Percentiles rank a stretch among this genome's conserved stretches.
Conservation (phyloP, 495 filamentous ascomycete genomes). For the Immersiella caudata region DNA sequence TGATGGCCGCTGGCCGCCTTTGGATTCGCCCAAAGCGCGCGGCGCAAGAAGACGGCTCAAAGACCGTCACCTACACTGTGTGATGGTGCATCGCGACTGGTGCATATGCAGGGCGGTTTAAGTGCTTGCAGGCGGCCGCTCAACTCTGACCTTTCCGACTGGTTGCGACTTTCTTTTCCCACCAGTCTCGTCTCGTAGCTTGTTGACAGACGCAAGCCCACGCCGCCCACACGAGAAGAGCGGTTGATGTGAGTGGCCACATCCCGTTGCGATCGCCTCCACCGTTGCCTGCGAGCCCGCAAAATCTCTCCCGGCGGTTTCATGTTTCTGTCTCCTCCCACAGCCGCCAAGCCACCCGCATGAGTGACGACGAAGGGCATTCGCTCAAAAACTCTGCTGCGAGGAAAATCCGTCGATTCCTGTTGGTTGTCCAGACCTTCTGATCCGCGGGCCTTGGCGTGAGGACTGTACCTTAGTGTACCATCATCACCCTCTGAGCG, state of each 20-base stretch:
- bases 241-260: constrained; percentile 28
- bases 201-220: constrained; percentile 15
- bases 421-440: constrained; percentile 21
- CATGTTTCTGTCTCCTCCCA: constrained; percentile 32
- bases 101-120: constrained; percentile 27
- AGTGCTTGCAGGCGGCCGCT: constrained; percentile 34
- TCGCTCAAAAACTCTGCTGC: constrained; percentile 6
- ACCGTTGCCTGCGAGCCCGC: constrained; percentile 2
- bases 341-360: constrained; percentile 19
- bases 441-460: constrained; percentile 19
- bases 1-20: constrained; percentile 10
- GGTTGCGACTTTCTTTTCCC: constrained; percentile 19
- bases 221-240: not conserved
- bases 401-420: constrained; percentile 16
- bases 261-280: constrained; percentile 28
- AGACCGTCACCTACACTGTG: constrained; percentile 23
- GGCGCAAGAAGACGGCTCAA: constrained; percentile 1
- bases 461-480: constrained; percentile 13
- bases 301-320: constrained; percentile 30
- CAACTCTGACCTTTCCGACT: constrained; percentile 27
- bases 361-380: not conserved
- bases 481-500: constrained; percentile 25
- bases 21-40: constrained; percentile 22
- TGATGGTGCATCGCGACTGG: constrained; percentile 21
- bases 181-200: constrained; percentile 11